Percentiles rank a stretch among this genome's conserved stretches.
Evolutionary conservation across 2,329 filamentous ascomycete genomes (phyloP).

Genomic region (Scopulariopsis brevicaulis): DNA sequence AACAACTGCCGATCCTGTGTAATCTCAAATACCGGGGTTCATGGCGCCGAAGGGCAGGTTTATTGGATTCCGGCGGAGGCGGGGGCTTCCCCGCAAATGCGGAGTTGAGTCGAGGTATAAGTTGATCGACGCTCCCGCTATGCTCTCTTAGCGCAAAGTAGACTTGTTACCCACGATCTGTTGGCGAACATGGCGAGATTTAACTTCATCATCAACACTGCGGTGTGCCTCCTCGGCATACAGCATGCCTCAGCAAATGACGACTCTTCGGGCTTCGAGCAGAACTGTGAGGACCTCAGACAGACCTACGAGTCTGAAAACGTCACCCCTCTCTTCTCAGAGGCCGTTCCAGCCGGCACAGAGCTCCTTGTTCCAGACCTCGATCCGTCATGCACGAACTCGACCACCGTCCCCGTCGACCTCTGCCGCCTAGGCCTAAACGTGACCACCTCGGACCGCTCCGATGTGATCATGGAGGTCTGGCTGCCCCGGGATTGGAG

Average conservation of each 20-base stretch:
- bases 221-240: neutral
- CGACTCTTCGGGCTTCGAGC: neutral
- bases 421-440: neutral
- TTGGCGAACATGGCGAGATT: neutral
- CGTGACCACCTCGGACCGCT: neutral
- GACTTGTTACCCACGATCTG: neutral
- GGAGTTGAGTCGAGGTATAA: neutral
- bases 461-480: neutral
- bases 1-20: neutral
- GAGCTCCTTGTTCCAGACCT: neutral
- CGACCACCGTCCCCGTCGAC: neutral
- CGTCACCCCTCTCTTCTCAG: neutral
- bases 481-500: neutral
- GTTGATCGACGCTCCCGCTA: neutral
- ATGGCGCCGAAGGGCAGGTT: neutral
- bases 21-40: neutral
- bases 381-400: neutral
- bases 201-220: neutral
- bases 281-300: neutral
- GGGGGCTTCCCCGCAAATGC: neutral
- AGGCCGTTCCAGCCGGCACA: neutral
- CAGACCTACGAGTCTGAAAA: neutral
- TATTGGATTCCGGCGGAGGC: no score
- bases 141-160: neutral
- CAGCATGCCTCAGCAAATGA: neutral